Percentiles rank a stretch among this genome's conserved stretches.
Evolutionary conservation across 805 yeast species (phyloP).

Genomic region (Zygoascus flipseniorum): DNA sequence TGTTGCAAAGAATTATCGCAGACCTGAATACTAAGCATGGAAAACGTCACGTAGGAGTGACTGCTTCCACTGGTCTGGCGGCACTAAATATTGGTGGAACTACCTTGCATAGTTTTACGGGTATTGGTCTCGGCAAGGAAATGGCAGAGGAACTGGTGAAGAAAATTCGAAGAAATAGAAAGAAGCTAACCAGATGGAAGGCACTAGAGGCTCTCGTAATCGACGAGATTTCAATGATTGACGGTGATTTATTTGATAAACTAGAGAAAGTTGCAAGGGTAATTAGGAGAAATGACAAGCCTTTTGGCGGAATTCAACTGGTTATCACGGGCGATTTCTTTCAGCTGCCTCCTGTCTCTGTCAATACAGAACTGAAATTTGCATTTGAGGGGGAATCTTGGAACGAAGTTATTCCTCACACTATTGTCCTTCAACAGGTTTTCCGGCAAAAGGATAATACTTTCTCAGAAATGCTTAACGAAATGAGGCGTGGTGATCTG

Average conservation of each 20-base stretch:
- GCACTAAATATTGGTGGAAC: slow-evolving; percentile 83
- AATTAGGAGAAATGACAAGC: slow-evolving; percentile 43
- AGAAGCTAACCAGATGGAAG: slow-evolving; percentile 51
- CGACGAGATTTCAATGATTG: slow-evolving; percentile 93
- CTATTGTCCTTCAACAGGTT: slow-evolving; percentile 66
- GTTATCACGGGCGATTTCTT: slow-evolving; percentile 89
- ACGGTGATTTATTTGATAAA: slow-evolving; percentile 63
- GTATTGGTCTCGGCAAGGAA: slow-evolving; percentile 64
- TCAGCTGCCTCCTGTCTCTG: slow-evolving; percentile 81
- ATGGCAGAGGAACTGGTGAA: slow-evolving; percentile 35
- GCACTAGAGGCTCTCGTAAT: slow-evolving; percentile 62
- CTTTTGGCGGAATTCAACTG: slow-evolving; percentile 92
- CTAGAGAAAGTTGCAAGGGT: slow-evolving; percentile 58
- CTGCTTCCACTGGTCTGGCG: slow-evolving; percentile 91
- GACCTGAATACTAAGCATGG: slow-evolving; percentile 37
- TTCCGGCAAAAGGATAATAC: slow-evolving; percentile 78
- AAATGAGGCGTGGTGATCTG: slow-evolving; percentile 66
- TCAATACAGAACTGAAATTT: slow-evolving; percentile 34
- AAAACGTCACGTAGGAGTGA: slow-evolving; percentile 43
- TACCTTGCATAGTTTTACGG: slow-evolving; percentile 71
- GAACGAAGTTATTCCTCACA: slow-evolving; percentile 52
- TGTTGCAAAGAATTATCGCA: slow-evolving; percentile 60
- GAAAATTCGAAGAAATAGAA: slow-evolving; percentile 38
- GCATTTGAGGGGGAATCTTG: slow-evolving; percentile 73
- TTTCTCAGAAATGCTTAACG: slow-evolving; percentile 71